These are phyloP conservation scores for Spinellus fusiger DNA, from an alignment of 192 early-diverging fungal genomes.

Conservation along the genomic window DNA sequence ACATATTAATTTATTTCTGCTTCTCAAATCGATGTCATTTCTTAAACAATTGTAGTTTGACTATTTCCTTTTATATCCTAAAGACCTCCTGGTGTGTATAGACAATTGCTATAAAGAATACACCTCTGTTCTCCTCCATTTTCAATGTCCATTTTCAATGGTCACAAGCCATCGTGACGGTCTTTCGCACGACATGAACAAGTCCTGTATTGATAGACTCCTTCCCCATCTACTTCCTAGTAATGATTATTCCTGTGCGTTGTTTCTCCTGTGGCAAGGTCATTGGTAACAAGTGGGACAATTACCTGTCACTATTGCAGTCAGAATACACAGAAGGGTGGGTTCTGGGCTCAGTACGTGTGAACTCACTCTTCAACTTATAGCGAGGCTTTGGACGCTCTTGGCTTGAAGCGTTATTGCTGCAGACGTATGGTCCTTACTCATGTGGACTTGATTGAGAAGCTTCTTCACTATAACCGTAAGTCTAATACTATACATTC, in stretches of 20 bases:
- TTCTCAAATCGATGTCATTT: too few species aligned
- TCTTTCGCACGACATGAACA: neutral
- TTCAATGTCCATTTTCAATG: too few species aligned
- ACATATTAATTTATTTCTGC: too few species aligned
- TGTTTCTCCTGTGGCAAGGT: slow-evolving; percentile 99
- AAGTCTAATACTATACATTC: slow-evolving; percentile 21
- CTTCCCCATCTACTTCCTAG: slow-evolving; percentile 6
- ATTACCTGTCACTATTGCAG: slow-evolving; percentile 76
- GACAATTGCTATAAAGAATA: too few species aligned
- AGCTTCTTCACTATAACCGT: slow-evolving; percentile 91
- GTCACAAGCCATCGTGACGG: neutral
- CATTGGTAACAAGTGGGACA: slow-evolving; percentile 96
- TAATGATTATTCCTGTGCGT: slow-evolving; percentile 97
- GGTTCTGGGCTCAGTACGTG: slow-evolving; percentile 9
- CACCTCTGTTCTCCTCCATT: too few species aligned
- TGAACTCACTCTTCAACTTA: slow-evolving; percentile 9
- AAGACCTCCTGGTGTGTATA: too few species aligned
- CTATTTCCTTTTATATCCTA: too few species aligned
- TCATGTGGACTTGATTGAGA: slow-evolving; percentile 97
- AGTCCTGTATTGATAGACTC: neutral
- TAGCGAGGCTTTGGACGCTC: slow-evolving; percentile 67
- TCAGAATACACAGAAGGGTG: slow-evolving; percentile 76
- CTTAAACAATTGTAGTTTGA: too few species aligned
- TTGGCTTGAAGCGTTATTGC: slow-evolving; percentile 87
- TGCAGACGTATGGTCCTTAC: slow-evolving; percentile 97